Evolutionary conservation across 495 filamentous ascomycete species (phyloP).

Genomic region (Penicillium longicatenatum): DNA sequence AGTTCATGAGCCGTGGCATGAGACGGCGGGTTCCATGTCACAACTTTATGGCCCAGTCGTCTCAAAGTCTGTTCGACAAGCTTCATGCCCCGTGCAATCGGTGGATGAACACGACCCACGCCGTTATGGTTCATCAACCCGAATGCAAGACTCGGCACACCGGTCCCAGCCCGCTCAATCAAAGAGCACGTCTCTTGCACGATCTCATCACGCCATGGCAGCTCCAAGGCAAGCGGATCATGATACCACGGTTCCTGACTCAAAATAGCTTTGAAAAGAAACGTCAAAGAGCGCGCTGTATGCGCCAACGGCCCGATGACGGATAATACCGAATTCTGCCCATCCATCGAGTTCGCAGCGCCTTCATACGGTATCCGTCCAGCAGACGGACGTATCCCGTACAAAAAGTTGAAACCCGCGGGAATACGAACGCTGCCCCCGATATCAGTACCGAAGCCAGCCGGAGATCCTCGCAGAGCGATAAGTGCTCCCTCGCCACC

Average conservation of each 20-base stretch:
- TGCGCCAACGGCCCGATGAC: conserved; percentile 60
- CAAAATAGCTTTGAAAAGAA: conserved; percentile 58
- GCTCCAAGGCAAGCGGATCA: conserved; percentile 60
- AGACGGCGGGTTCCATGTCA: conserved; percentile 60
- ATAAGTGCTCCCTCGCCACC: conserved; percentile 66
- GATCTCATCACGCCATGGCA: conserved; percentile 64
- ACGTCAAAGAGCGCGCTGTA: conserved; percentile 48
- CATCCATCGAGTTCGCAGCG: conserved; percentile 55
- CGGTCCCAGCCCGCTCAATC: conserved; percentile 32
- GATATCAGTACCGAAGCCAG: conserved; percentile 69
- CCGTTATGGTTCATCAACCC: conserved; percentile 56
- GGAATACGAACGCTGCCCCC: conserved; percentile 72
- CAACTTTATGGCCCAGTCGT: conserved; percentile 56
- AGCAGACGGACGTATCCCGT: conserved; percentile 52
- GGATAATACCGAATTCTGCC: conserved; percentile 57
- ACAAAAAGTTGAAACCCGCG: conserved; percentile 63
- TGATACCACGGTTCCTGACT: conserved; percentile 61
- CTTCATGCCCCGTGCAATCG: conserved; percentile 54
- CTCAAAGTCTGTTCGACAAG: conserved; percentile 52
- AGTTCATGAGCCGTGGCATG: conserved; percentile 39
- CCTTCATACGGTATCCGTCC: conserved; percentile 49
- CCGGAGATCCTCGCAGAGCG: conserved; percentile 54
- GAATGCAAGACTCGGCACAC: conserved; percentile 48
- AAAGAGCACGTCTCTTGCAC: conserved; percentile 47
- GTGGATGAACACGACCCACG: conserved; percentile 50